Evolutionary conservation across 768 basidiomycete genomes (phyloP), one percentile per base, ranked within the genome.

Genomic region (Rhodotorula graminis): DNA sequence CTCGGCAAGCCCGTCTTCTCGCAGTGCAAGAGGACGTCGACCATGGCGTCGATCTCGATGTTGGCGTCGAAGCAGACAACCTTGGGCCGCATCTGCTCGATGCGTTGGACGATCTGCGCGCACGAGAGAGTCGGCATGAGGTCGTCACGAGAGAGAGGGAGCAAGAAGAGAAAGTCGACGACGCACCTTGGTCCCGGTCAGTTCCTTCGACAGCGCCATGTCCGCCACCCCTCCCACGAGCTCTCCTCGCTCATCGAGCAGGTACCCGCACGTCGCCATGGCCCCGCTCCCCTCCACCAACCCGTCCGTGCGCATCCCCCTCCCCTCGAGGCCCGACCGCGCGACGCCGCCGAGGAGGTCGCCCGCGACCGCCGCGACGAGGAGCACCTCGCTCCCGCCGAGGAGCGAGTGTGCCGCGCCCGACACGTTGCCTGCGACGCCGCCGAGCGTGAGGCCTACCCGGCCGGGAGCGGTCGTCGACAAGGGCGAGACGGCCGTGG

Each of bases 391-490:
- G 16, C n/a, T 8, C 16, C 19, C 27, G 15, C 23, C 44, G 49
- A 72, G 42, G 71, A 62, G 61, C 42, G 90, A 87, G 79, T 91
- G 88, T 12, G 92, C 85, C 1, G 93, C 91, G 80, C 97, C 93
- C 5, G 94, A 90, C 56, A 99, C 87, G 80, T 99, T 99, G n/a
- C 94, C 88, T 1, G 87, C 93, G 23, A 99, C 95, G 42, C 95
- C 95, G 2, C 95, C 95, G 11, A 91, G 82, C 0, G 89, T 85
- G 52, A 94, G 71, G 25, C 84, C 82, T 37, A 98, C 87, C 21
- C 80, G 83, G 18, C 96, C 96, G 0, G 93, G 92, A 19, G 85
- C 85, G 0, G 94, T 98, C 0, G 92, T 90, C 67, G 87, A 76
- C 46, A 82, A 77, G 3, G 79, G 78, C 31, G 82, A 69, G n/a